Evolutionary conservation across 129 eudicot genomes (phyloP).

Genomic region (Logfia minima): DNA sequence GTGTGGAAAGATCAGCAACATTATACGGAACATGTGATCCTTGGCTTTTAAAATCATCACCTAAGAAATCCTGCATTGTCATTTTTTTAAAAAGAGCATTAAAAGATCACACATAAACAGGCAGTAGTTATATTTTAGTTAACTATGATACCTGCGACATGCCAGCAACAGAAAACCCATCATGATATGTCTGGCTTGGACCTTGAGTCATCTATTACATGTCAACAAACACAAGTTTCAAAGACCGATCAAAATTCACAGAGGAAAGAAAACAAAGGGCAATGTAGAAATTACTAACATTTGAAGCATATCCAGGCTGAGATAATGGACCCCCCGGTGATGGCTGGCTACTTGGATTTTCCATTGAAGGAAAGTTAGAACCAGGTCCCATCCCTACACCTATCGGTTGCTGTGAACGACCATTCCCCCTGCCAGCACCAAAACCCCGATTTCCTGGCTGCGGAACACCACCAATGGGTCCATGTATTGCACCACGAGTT

Average conservation of each 20-base stretch:
- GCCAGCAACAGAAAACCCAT: constrained; percentile 92
- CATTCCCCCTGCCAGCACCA: constrained; percentile 86
- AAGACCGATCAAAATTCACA: neutral
- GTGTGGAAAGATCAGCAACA: constrained; percentile 88
- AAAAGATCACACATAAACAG: neutral
- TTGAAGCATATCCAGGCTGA: constrained; percentile 85
- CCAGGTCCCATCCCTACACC: constrained; percentile 61
- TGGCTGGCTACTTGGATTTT: constrained; percentile 75
- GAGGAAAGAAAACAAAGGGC: neutral
- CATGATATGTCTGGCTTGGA: constrained; percentile 74
- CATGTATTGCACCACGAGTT: constrained; percentile 76
- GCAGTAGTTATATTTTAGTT: neutral
- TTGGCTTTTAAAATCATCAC: constrained; percentile 98
- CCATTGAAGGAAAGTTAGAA: constrained; percentile 66
- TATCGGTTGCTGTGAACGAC: constrained; percentile 51
- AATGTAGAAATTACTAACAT: constrained; percentile 42
- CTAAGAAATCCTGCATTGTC: constrained; percentile 72
- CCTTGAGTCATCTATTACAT: constrained; percentile 70
- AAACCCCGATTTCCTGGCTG: constrained; percentile 90
- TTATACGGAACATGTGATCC: constrained; percentile 96
- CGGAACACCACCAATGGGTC: constrained; percentile 79
- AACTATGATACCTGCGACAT: constrained; percentile 79
- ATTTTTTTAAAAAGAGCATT: neutral
- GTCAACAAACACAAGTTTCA: neutral
- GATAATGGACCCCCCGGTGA: constrained; percentile 82